Evolutionary conservation across 2,329 filamentous ascomycete genomes (phyloP), one percentile per base, ranked within the genome.

Genomic region (Hymenotorrendiella dingleyae): DNA sequence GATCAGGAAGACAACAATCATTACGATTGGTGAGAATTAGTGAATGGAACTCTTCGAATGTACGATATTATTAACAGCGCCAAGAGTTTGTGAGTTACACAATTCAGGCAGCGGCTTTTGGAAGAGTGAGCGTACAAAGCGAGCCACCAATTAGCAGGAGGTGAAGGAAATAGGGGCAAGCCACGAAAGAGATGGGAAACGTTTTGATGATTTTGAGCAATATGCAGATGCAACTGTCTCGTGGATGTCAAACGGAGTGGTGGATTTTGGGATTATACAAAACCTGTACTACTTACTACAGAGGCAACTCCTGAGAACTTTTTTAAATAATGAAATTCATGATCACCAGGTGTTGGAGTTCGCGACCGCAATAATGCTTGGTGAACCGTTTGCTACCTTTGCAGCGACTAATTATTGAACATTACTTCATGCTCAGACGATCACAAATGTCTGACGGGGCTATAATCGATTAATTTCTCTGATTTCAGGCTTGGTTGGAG

Each of bases 1-100:
- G 4, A 45, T 45, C 19, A 36, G 21, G 16, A 29, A 16, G 20
- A 41, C 38, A 11, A 45, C 43, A 9, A 36, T 34, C 12, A 35
- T 37, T 17, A 45, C 33, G 12, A 29, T 33, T 22, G 26, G 41
- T 9, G 26, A 21, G 6, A 34, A 8, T 11, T 22, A 33, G 21
- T 35, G 28, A 35, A 21, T 10, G 6, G n/a, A 12, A 21, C 21
- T 24, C 8, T 32, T 8, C 3, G 11, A 34, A 16, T 7, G 26
- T 6, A 34, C 19, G 14, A n/a, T 20, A 22, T 19, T 22, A 34
- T 10, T 9, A 20, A 12, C 14, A 12, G 19, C 9, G 32, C n/a
- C n/a, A 6, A n/a, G 4, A 20, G 8, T 34, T 9, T 17, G 19
- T 3, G 10, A 22, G 32, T 6, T 20, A 12, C 7, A 5, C 17